Evolutionary conservation across 2,329 filamentous ascomycete species (phyloP).

Genomic region (Hawksworthiomyces lignivorus): DNA sequence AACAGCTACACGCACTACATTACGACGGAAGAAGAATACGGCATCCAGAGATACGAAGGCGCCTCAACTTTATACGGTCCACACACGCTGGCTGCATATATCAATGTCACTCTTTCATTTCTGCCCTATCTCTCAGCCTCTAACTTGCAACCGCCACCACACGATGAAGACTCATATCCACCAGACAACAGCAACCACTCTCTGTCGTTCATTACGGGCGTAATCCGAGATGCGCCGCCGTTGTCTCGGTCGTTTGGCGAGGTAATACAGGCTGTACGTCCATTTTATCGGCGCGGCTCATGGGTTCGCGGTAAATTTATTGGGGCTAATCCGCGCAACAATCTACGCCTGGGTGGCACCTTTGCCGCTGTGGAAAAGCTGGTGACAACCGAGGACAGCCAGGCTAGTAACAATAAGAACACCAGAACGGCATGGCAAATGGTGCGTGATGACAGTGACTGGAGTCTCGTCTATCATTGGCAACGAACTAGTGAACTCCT

Average conservation of each 20-base stretch:
- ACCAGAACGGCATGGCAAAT: slow-evolving; percentile 53
- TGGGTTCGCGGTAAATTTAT: slow-evolving; percentile 62
- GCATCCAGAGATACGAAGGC: slow-evolving; percentile 67
- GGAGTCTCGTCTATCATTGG: slow-evolving; percentile 79
- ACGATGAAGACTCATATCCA: slow-evolving; percentile 49
- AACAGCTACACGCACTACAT: slow-evolving; percentile 66
- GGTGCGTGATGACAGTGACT: slow-evolving; percentile 69
- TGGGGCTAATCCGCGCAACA: slow-evolving; percentile 84
- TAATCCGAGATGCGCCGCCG: slow-evolving; percentile 63
- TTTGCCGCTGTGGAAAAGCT: slow-evolving; percentile 69
- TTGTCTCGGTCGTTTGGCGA: slow-evolving; percentile 63
- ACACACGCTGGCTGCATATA: slow-evolving; percentile 77
- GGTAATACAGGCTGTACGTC: slow-evolving; percentile 45
- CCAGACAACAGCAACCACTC: slow-evolving; percentile 71
- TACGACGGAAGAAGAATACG: slow-evolving; percentile 39
- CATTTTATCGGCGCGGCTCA: slow-evolving; percentile 49
- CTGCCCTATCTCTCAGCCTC: slow-evolving; percentile 57
- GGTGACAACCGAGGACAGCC: too few relatives aligned
- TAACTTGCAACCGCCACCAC: slow-evolving; percentile 27
- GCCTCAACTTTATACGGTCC: slow-evolving; percentile 82
- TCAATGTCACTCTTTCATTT: slow-evolving; percentile 67
- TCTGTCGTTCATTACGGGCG: slow-evolving; percentile 69
- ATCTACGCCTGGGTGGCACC: slow-evolving; percentile 69
- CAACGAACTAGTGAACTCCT: slow-evolving; percentile 59
- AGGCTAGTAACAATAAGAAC: too few relatives aligned